A percentile compares a stretch with the other conserved stretches of the same genome.
phyloP scores from a whole-genome alignment of 768 basidiomycete genomes.

The Ramaria rubella region DNA sequence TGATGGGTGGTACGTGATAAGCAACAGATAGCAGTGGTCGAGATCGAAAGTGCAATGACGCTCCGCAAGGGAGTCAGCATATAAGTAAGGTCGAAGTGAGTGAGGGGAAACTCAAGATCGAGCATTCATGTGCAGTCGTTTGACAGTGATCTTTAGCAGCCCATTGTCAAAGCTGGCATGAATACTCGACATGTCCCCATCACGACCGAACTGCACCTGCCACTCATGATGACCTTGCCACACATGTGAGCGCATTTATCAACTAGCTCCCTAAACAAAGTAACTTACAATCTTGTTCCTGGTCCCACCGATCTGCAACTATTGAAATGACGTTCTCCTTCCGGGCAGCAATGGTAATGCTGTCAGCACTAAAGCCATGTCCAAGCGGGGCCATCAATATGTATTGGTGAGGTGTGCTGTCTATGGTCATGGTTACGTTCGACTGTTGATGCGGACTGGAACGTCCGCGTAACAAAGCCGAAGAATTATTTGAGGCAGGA shows the following conservation, averaged over 20 bases:
- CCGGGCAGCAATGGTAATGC: slow-evolving; percentile 21
- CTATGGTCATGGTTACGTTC: slow-evolving; percentile 19
- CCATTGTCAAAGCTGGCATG: slow-evolving; percentile 18
- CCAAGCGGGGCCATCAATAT: slow-evolving; percentile 19
- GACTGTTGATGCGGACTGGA: not conserved
- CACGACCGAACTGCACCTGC: slow-evolving; percentile 20
- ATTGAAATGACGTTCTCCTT: slow-evolving; percentile 19
- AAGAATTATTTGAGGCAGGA: not conserved
- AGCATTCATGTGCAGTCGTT: slow-evolving; percentile 7
- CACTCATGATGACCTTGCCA: slow-evolving; percentile 21
- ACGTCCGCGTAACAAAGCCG: slow-evolving; percentile 4
- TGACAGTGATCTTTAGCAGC: slow-evolving; percentile 19
- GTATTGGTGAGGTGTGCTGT: slow-evolving; percentile 15
- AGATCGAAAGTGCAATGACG: not conserved
- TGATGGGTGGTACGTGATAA: not conserved
- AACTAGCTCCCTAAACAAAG: not conserved
- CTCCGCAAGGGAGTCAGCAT: not conserved
- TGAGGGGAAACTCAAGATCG: not conserved
- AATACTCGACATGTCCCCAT: slow-evolving; percentile 20
- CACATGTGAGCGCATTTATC: not conserved
- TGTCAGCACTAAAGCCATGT: slow-evolving; percentile 19
- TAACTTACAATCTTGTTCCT: slow-evolving; percentile 20
- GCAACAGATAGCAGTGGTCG: not conserved
- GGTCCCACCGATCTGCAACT: slow-evolving; percentile 22
- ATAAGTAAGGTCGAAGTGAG: not conserved